Base-by-base conservation (phyloP, 805 yeast genomes). In the Monosporozyma yasuniensis region DNA sequence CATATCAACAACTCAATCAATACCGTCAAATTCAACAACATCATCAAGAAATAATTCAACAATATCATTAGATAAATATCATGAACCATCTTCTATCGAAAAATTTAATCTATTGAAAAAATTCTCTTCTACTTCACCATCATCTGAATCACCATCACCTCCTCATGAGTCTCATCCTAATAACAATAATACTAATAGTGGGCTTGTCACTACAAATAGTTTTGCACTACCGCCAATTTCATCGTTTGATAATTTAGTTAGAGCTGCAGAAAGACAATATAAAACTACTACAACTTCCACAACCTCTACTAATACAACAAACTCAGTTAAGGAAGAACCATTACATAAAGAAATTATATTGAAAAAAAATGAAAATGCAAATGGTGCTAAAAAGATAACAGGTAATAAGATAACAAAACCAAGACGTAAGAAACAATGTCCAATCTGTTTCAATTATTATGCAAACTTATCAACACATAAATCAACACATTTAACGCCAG, bases 401-500 rank as follows among this genome's bases (percentile, higher is more conserved):
- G 39, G 39, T 23, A 47, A 45, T 10, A 56, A 50, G 25, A 43
- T 51, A 64, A 72, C 71, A 51, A 69, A 67, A 49, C 79, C 79
- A 23, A 70, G 87, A 49, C 79, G 77, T 66, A 83, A 81, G 74
- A 76, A 81, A 63, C 83, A 81, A 66, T 84, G 93, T 60, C 83
- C 85, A 0, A 79, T 78, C 48, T 84, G 93, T 62, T 74, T 72
- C 54, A 72, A 79, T 49, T 81, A 71, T 60, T 89, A 83, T 65
- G 79, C 87, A 50, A 89, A 88, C 62, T 71, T 88, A 57, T 87
- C 91, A 23, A 87, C 96, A 6, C 96, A 86, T 66, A 80, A 80
- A 64, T 78, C 89, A 1, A 84, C 88, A 16, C 96, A 86, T 64
- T 66, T 83, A 46, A 80, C 81, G 49, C 86, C 84, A 10, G 77